These are phyloP conservation scores for Gossypium laxum DNA, from an alignment of 441 rosid species.

Conservation along the genomic window DNA sequence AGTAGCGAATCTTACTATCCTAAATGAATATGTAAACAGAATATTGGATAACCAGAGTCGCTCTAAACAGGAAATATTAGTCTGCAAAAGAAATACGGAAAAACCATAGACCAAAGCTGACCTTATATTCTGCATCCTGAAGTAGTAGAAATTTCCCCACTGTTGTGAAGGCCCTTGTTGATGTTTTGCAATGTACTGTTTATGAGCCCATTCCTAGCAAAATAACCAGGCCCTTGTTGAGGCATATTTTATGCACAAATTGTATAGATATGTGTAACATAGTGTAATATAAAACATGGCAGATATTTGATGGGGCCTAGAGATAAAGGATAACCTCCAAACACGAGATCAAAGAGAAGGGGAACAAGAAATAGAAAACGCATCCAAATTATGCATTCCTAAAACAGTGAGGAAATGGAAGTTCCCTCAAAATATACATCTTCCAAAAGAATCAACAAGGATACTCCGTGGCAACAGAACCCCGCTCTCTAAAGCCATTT, in stretches of 20 bases:
- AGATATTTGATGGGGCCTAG: neutral
- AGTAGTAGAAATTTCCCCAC: slow-evolving; percentile 93
- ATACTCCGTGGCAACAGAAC: neutral
- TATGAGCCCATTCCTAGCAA: slow-evolving; percentile 92
- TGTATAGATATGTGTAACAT: neutral
- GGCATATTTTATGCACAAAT: slow-evolving; percentile 1
- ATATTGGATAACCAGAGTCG: neutral
- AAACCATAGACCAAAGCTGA: slow-evolving; percentile 19
- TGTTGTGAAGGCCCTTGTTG: slow-evolving; percentile 87
- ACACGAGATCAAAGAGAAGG: neutral
- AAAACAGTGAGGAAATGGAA: neutral
- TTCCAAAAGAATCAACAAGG: neutral
- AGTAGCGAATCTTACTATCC: neutral
- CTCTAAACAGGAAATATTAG: slow-evolving; percentile 5
- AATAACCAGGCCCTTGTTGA: slow-evolving; percentile 14
- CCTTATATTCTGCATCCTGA: slow-evolving; percentile 91
- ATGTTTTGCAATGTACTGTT: slow-evolving; percentile 78
- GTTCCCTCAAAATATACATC: neutral
- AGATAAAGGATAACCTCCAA: neutral
- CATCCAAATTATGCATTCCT: neutral
- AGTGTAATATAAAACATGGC: neutral
- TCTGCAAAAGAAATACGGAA: neutral
- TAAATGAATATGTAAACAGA: neutral
- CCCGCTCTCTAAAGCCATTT: neutral
- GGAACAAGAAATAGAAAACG: neutral